Conservation (phyloP, 345 rosid genomes). For the Theobroma cacao region DNA sequence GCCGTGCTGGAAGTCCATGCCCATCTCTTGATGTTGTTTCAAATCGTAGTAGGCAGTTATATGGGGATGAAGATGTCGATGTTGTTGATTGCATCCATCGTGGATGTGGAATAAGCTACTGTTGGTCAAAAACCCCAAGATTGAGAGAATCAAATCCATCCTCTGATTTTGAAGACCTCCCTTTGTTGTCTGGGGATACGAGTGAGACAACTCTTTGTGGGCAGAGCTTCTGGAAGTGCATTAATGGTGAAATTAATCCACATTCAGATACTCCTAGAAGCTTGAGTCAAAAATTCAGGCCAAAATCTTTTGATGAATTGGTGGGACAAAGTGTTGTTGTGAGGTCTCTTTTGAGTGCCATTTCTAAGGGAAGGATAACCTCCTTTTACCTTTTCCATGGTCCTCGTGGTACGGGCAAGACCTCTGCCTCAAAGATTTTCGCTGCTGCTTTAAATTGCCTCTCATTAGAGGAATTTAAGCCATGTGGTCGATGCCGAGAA, state of each 20-base stretch:
- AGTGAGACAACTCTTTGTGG: conserved; percentile 28
- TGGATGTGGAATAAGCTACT: conserved; percentile 73
- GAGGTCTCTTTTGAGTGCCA: conserved; percentile 71
- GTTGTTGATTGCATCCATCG: conserved; percentile 30
- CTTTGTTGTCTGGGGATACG: conserved; percentile 46
- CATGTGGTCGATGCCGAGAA: conserved; percentile 87
- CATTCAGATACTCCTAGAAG: conserved; percentile 56
- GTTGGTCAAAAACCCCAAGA: conserved; percentile 87
- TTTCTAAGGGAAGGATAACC: conserved; percentile 69
- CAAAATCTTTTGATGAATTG: conserved; percentile 72
- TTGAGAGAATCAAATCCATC: conserved; percentile 58
- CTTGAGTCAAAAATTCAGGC: conserved; percentile 73
- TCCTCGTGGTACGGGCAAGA: conserved; percentile 94
- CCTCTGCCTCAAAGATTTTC: conserved; percentile 82
- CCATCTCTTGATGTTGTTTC: conserved; percentile 47
- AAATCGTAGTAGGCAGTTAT: conserved; percentile 39
- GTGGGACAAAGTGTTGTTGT: conserved; percentile 84
- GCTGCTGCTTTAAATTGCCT: conserved; percentile 94
- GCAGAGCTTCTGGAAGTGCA: conserved; percentile 31
- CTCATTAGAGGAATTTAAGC: conserved; percentile 64
- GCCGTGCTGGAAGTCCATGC: conserved; percentile 51
- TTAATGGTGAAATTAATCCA: conserved; percentile 26
- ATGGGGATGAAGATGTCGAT: conserved; percentile 51
- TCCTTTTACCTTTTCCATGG: conserved; percentile 85
- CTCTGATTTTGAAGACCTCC: conserved; percentile 69